These are phyloP conservation scores for Udeniomyces megalosporus DNA, from an alignment of 768 basidiomycete genomes.

Conservation along the genomic window DNA sequence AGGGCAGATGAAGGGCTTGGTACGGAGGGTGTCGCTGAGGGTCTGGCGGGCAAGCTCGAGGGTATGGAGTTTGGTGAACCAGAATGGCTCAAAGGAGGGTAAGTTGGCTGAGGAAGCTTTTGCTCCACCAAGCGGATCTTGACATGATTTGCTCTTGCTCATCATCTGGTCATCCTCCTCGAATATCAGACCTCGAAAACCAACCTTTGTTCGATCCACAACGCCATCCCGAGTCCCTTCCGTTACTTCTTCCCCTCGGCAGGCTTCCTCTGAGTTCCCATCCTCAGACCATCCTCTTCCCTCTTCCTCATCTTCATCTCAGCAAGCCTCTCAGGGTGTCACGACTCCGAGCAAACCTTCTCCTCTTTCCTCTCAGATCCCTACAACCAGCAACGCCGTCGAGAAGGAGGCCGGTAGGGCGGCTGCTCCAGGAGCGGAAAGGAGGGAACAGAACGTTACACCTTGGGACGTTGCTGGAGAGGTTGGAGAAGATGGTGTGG, in stretches of 20 bases:
- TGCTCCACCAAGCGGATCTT: too few relatives aligned
- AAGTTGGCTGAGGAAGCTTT: slow-evolving; percentile 25
- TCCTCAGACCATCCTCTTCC: neutral
- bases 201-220: neutral
- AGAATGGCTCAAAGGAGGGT: slow-evolving; percentile 27
- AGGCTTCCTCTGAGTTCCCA: neutral
- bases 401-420: slow-evolving; percentile 2
- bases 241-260: neutral
- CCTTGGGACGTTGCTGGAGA: slow-evolving; percentile 96
- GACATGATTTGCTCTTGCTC: slow-evolving; percentile 9
- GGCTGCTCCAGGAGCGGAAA: neutral
- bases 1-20: slow-evolving; percentile 13
- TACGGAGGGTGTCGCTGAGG: slow-evolving; percentile 21
- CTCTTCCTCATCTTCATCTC: neutral
- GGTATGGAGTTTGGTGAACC: slow-evolving; percentile 9
- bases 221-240: slow-evolving; percentile 12
- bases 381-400: neutral
- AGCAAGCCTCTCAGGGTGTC: too few relatives aligned
- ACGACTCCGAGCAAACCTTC: too few relatives aligned
- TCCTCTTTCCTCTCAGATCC: neutral
- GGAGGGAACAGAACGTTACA: slow-evolving; percentile 61
- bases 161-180: neutral
- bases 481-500: slow-evolving; percentile 65
- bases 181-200: neutral
- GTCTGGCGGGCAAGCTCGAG: slow-evolving; percentile 1